Base-by-base conservation (phyloP, 108 stramenopile species). In the Nitzschia palea region DNA sequence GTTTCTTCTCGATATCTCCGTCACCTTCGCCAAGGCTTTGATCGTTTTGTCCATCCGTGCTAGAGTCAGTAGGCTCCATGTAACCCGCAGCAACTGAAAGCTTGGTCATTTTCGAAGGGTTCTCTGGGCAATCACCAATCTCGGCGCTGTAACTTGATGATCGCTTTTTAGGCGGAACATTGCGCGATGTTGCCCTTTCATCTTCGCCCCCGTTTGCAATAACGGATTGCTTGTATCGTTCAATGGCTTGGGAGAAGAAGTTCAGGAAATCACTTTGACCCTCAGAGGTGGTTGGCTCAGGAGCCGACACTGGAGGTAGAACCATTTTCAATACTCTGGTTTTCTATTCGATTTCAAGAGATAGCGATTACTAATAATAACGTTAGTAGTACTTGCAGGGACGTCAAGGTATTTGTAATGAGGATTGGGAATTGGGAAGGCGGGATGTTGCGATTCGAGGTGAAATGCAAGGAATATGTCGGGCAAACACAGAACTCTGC, bases 1-100 rank as follows among this genome's bases (percentile, higher is more conserved):
- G 62, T 45, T 63, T 63, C 23, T 63, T 63, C 62, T 63, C 62
- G 47, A 63, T 27, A 26, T 63, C 62, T 0, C 12, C 23, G 9
- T 42, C 40, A 42, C 14, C 40, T 12, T 42, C 9, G 9, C 3
- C 54, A 6, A 29, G 10, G 29, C 27, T 29, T 3, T 32, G 27
- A 6, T 5, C 6, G 8, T 51, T 51, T 20, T 40, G 37, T 8
- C 37, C 37, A 40, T 40, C 37, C 14, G 37, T 14, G 37, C 37
- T 40, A 20, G 8, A 8, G 15, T 48, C 47, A 48, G 4, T 20
- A 10, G n/a, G 4, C 4, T n/a, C 47, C 4, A 20, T 48, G 4
- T 20, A 8, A 20, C 17, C 18, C 5, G 15, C 47, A 20, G 47
- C 15, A 48, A 20, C 15, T 4, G 47, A 18, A 20, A 18, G 15